These are phyloP conservation scores for Entoloma clypeatum DNA, from an alignment of 1,284 basidiomycete species.

Conservation along the genomic window DNA sequence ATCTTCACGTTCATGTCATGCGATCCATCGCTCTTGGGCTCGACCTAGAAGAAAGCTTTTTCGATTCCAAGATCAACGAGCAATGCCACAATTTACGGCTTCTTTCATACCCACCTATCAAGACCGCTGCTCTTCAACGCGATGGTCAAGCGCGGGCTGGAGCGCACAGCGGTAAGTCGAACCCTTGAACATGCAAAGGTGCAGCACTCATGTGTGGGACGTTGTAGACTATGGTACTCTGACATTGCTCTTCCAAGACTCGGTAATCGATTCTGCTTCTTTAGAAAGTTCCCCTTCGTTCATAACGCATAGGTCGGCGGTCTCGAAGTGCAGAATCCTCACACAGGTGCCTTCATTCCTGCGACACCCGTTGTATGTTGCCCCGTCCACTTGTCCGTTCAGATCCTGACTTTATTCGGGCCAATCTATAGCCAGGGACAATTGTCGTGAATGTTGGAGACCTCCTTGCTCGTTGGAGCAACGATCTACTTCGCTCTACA, in stretches of 20 bases:
- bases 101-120: constrained; percentile 72
- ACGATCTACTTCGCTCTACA: constrained; percentile 75
- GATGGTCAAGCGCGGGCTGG: constrained; percentile 78
- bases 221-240: constrained; percentile 74
- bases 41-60: constrained; percentile 66
- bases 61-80: constrained; percentile 69
- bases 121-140: constrained; percentile 48
- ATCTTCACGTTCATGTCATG: constrained; percentile 74
- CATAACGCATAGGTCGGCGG: constrained; percentile 64
- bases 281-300: constrained; percentile 1
- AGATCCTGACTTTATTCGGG: constrained; percentile 13
- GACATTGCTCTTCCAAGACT: constrained; percentile 83
- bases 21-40: constrained; percentile 77
- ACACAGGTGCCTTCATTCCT: constrained; percentile 65
- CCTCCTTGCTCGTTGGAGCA: constrained; percentile 80
- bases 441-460: constrained; percentile 85
- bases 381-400: constrained; percentile 3
- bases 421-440: constrained; percentile 55
- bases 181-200: not conserved
- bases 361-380: constrained; percentile 69
- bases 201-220: not conserved
- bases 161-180: constrained; percentile 62
- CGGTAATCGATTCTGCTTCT: constrained; percentile 33
- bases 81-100: constrained; percentile 76
- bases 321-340: constrained; percentile 77